These are phyloP conservation scores for Cercospora sp. DNA, from an alignment of 2,329 filamentous ascomycete species.

Conservation along the genomic window DNA sequence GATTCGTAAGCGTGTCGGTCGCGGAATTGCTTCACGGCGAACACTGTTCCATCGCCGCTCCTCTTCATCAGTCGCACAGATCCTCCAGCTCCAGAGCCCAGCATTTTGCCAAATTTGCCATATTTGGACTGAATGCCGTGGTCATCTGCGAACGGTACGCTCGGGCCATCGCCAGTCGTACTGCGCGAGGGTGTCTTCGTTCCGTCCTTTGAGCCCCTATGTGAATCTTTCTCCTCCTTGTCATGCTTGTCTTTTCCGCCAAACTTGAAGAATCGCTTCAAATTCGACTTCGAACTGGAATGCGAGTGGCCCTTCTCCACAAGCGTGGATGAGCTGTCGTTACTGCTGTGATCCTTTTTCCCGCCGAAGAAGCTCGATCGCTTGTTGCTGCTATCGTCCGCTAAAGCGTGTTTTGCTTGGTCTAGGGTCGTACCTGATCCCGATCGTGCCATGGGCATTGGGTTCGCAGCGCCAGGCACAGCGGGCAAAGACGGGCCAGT, in stretches of 20 bases:
- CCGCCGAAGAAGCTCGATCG: constrained; percentile 56
- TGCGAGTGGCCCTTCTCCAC: constrained; percentile 42
- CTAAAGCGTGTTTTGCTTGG: constrained; percentile 14
- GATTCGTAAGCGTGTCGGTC: constrained; percentile 89
- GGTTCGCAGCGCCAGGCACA: constrained; percentile 9
- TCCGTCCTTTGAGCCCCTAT: constrained; percentile 29
- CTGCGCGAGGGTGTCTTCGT: constrained; percentile 28
- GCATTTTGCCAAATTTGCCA: constrained; percentile 89
- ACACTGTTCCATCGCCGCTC: constrained; percentile 86
- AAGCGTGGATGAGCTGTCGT: constrained; percentile 42
- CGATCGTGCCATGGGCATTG: constrained; percentile 46
- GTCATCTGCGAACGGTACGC: constrained; percentile 87
- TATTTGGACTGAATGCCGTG: constrained; percentile 89
- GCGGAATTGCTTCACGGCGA: constrained; percentile 96
- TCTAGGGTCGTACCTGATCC: constrained; percentile 28
- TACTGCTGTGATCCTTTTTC: constrained; percentile 53
- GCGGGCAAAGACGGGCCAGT: constrained; percentile 40
- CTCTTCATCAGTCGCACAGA: constrained; percentile 94
- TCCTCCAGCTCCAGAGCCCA: constrained; percentile 90
- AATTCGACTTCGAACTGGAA: constrained; percentile 79
- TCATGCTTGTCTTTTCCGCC: constrained; percentile 66
- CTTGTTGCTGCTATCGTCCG: constrained; percentile 52
- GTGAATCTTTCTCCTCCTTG: constrained; percentile 46
- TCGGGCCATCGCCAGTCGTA: constrained; percentile 40
- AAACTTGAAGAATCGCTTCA: constrained; percentile 90